phyloP scores from a whole-genome alignment of 768 basidiomycete genomes.

The Russula ochroleuca region DNA sequence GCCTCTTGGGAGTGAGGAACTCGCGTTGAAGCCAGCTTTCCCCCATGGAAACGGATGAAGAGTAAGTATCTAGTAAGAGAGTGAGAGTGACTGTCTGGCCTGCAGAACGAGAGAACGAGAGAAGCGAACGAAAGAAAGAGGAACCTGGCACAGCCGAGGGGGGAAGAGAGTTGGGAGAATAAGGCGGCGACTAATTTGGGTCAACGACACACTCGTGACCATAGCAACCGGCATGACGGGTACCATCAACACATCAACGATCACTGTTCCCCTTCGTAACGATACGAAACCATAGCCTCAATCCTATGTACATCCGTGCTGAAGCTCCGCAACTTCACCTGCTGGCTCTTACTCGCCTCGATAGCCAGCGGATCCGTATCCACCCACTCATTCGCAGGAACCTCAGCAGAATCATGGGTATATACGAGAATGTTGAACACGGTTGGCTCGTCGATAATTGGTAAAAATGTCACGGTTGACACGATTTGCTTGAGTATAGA shows the following conservation, averaged over 20 bases:
- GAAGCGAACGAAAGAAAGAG: slow-evolving; percentile 3
- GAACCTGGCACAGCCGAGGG: slow-evolving; percentile 9
- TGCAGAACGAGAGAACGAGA: slow-evolving; percentile 34
- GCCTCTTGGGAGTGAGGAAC: slow-evolving; percentile 57
- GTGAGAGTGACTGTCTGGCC: slow-evolving; percentile 45
- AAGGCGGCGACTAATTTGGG: slow-evolving; percentile 4
- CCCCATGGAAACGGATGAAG: slow-evolving; percentile 44
- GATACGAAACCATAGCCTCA: slow-evolving; percentile 96
- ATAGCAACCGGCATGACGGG: neutral
- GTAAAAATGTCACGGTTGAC: slow-evolving; percentile 92
- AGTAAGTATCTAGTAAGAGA: slow-evolving; percentile 27
- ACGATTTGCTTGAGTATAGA: slow-evolving; percentile 98
- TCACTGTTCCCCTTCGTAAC: slow-evolving; percentile 65
- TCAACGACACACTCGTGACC: neutral
- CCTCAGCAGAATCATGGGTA: slow-evolving; percentile 85
- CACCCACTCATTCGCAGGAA: slow-evolving; percentile 92
- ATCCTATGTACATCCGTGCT: slow-evolving; percentile 98
- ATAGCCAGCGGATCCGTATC: slow-evolving; percentile 92
- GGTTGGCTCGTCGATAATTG: slow-evolving; percentile 89
- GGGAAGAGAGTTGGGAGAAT: slow-evolving; percentile 23
- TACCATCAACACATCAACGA: neutral
- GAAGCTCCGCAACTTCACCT: slow-evolving; percentile 92
- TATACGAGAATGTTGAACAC: slow-evolving; percentile 98
- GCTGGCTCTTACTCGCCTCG: slow-evolving; percentile 88
- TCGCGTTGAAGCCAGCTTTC: slow-evolving; percentile 72